Evolutionary conservation across 257 asterid genomes (phyloP).

Genomic region (Jacaranda mimosifolia): DNA sequence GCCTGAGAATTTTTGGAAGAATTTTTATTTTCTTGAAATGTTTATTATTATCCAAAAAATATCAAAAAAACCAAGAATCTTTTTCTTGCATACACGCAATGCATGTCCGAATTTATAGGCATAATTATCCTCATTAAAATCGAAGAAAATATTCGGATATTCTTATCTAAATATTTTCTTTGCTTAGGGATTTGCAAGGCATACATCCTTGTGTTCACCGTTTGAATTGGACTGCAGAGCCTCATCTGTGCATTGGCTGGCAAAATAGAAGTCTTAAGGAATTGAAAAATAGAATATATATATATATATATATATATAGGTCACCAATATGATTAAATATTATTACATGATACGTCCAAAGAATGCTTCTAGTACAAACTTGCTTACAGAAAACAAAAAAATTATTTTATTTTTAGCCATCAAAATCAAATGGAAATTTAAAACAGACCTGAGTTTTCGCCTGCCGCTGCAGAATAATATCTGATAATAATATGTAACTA

Average conservation of each 20-base stretch:
- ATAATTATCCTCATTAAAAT: slow-evolving; percentile 36
- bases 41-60: neutral
- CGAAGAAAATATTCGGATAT: slow-evolving; percentile 44
- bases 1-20: slow-evolving; percentile 20
- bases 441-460: neutral
- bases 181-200: slow-evolving; percentile 46
- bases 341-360: slow-evolving; percentile 3
- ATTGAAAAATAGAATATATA: neutral
- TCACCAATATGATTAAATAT: neutral
- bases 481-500: neutral
- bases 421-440: slow-evolving; percentile 11
- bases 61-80: slow-evolving; percentile 11
- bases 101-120: slow-evolving; percentile 40
- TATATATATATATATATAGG: too few relatives aligned
- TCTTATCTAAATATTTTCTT: slow-evolving; percentile 26
- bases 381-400: neutral
- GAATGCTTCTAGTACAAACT: neutral
- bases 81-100: slow-evolving; percentile 31
- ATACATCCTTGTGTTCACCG: slow-evolving; percentile 40
- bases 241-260: slow-evolving; percentile 34
- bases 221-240: slow-evolving; percentile 18
- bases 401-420: slow-evolving; percentile 21
- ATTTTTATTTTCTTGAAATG: neutral
- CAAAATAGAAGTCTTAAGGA: slow-evolving; percentile 25
- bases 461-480: slow-evolving; percentile 5